Evolutionary conservation across 495 filamentous ascomycete species (phyloP).

Genomic region (Cercophora newfieldiana): DNA sequence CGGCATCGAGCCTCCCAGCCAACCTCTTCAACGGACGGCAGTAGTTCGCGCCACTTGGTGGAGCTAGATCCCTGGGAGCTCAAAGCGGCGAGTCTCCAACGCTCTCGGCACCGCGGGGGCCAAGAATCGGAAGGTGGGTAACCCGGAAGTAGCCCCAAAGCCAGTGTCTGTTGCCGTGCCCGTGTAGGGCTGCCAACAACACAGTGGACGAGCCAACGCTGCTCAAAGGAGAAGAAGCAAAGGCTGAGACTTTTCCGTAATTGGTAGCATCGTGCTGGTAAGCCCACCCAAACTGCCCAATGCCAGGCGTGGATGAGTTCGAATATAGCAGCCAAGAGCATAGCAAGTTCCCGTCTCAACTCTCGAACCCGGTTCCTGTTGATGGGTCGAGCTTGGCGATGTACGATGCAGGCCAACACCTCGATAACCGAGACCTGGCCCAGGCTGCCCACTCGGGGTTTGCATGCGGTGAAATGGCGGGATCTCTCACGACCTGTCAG

Average conservation of each 20-base stretch:
- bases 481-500: not conserved
- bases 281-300: not conserved
- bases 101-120: too few relatives aligned
- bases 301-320: not conserved
- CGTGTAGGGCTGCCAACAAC: not conserved
- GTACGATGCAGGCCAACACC: not conserved
- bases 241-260: not conserved
- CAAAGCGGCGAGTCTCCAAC: not conserved
- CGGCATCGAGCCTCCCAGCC: not conserved
- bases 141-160: not conserved
- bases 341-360: not conserved
- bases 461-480: not conserved
- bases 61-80: not conserved
- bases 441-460: not conserved
- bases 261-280: not conserved
- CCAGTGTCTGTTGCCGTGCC: not conserved
- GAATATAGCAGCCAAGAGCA: not conserved
- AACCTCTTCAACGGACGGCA: not conserved
- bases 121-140: not conserved
- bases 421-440: not conserved
- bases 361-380: not conserved
- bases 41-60: not conserved
- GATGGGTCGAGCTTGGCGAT: not conserved
- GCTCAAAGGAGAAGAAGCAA: not conserved
- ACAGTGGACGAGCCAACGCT: not conserved